These are phyloP conservation scores for Eucalyptus rudis DNA, from an alignment of 345 rosid species.

Conservation along the genomic window DNA sequence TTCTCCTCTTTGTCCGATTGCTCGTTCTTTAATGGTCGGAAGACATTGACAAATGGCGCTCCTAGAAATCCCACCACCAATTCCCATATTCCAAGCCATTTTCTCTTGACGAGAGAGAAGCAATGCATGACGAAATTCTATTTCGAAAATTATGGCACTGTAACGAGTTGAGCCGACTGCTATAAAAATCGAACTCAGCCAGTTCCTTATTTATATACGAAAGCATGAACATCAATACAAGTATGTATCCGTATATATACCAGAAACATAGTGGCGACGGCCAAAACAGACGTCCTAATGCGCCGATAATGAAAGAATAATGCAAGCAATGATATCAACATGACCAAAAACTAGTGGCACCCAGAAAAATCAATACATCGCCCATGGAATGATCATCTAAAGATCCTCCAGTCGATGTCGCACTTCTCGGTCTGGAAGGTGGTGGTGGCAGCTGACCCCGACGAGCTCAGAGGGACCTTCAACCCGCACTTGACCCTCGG, in stretches of 20 bases:
- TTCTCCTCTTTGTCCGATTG: background rate
- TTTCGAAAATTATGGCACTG: background rate
- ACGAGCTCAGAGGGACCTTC: slow-evolving; percentile 2
- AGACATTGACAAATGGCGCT: background rate
- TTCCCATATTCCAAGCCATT: background rate
- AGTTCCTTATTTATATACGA: background rate
- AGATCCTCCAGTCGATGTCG: slow-evolving; percentile 1
- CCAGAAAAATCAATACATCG: background rate
- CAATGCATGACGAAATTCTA: background rate
- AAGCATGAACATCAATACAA: background rate
- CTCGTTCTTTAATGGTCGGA: background rate
- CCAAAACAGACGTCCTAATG: background rate
- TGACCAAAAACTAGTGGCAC: background rate
- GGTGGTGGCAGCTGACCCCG: background rate
- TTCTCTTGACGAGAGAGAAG: background rate
- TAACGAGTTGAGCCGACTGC: background rate
- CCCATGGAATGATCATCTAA: background rate
- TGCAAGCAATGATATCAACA: background rate
- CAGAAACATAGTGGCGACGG: background rate
- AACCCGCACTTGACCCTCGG: slow-evolving; percentile 10
- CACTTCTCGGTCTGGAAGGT: slow-evolving; percentile 2
- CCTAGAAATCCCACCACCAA: background rate
- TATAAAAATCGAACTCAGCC: background rate
- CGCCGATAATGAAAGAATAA: background rate
- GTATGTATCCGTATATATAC: background rate